These are phyloP conservation scores for Hypholoma sublateritium DNA, from an alignment of 768 basidiomycete genomes.

Conservation along the genomic window DNA sequence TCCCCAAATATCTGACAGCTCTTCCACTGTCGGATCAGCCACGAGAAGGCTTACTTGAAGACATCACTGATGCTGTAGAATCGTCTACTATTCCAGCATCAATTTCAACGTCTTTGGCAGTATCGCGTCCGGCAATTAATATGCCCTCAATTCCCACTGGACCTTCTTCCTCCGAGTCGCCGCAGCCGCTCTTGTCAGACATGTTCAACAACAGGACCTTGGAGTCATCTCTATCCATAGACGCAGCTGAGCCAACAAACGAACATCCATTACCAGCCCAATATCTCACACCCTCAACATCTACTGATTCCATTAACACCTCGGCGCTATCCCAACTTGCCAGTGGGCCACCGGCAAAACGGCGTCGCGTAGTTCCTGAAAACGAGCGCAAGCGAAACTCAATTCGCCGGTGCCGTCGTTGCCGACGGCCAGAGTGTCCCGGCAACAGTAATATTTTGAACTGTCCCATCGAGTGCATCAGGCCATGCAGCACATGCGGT, in stretches of 20 bases:
- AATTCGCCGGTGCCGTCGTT: not conserved
- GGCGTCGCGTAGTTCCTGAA: not conserved
- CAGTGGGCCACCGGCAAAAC: not conserved
- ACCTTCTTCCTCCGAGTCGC: not conserved
- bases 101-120: not conserved
- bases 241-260: not conserved
- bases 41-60: not conserved
- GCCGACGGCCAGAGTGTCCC: not conserved
- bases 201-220: not conserved
- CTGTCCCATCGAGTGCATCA: not conserved
- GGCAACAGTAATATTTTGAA: slow-evolving; percentile 4
- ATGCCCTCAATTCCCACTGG: not conserved
- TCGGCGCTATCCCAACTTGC: too few species aligned
- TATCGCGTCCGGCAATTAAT: not conserved
- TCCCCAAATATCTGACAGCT: not conserved
- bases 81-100: not conserved
- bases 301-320: not conserved
- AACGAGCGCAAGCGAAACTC: not conserved
- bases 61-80: not conserved
- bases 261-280: not conserved
- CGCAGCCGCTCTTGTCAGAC: not conserved
- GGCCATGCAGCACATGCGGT: not conserved
- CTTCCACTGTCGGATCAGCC: not conserved
- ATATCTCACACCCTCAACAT: not conserved
- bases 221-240: not conserved